Percentiles rank a stretch among this genome's conserved stretches.
Conservation (phyloP, 1,284 basidiomycete species). For the Puccinia brachypodii region DNA sequence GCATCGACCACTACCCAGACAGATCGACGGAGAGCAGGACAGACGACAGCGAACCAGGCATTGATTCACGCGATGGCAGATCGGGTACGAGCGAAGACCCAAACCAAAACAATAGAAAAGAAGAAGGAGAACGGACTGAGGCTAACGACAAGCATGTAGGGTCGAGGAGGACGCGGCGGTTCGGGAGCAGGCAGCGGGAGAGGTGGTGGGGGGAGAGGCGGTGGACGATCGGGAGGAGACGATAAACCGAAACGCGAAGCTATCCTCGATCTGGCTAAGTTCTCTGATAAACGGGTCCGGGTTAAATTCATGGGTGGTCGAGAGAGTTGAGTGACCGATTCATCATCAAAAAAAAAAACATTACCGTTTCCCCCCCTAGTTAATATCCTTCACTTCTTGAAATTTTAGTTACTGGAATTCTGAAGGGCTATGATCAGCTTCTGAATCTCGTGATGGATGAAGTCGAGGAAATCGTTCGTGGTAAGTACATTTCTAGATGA, state of each 20-base stretch:
- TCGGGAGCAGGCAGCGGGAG: conserved; percentile 48
- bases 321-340: conserved; percentile 66
- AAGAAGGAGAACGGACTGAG: no score
- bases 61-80: conserved; percentile 3
- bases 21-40: background rate
- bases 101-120: background rate
- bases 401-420: conserved; percentile 76
- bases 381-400: background rate
- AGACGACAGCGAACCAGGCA: background rate
- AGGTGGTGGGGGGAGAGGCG: conserved; percentile 43
- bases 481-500: no score
- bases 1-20: background rate
- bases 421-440: conserved; percentile 96
- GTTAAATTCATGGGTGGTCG: conserved; percentile 97
- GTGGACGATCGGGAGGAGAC: conserved; percentile 43
- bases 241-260: conserved; percentile 92
- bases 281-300: conserved; percentile 83
- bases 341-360: background rate
- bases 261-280: conserved; percentile 92
- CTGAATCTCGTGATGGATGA: conserved; percentile 93
- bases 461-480: conserved; percentile 72
- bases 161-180: conserved; percentile 54
- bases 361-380: no score
- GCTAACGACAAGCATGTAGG: conserved; percentile 48
- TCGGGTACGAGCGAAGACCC: background rate